A percentile compares a stretch with the other conserved stretches of the same genome.
phyloP scores from a whole-genome alignment of 805 yeast species.

The Kodamaea sagamina region DNA sequence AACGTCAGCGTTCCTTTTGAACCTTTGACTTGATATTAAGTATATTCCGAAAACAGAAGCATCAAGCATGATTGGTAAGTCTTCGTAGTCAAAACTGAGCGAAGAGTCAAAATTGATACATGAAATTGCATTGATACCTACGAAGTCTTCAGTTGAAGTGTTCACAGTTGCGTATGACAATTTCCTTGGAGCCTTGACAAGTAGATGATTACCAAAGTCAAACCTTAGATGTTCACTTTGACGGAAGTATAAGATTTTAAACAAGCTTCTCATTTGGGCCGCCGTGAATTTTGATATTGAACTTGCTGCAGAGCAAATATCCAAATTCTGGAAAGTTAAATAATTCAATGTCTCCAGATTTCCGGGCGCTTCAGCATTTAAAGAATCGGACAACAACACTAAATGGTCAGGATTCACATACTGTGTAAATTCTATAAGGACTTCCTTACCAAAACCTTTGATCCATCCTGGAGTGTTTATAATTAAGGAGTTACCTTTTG shows the following conservation, averaged over 20 bases:
- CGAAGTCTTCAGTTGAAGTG: constrained; percentile 11
- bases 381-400: constrained; percentile 45
- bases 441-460: constrained; percentile 77
- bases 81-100: constrained; percentile 24
- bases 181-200: constrained; percentile 27
- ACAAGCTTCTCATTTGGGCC: constrained; percentile 53
- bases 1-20: background rate
- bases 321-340: constrained; percentile 29
- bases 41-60: constrained; percentile 44
- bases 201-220: constrained; percentile 27
- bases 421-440: constrained; percentile 52
- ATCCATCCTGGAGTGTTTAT: constrained; percentile 92
- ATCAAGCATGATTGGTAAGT: constrained; percentile 37
- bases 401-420: constrained; percentile 56
- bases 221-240: constrained; percentile 19
- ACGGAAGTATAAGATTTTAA: constrained; percentile 58
- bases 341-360: constrained; percentile 30
- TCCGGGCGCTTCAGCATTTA: constrained; percentile 24
- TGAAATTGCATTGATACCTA: constrained; percentile 30
- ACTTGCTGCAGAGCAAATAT: constrained; percentile 36
- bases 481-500: constrained; percentile 44
- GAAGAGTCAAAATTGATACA: constrained; percentile 25
- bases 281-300: constrained; percentile 44
- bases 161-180: constrained; percentile 27
- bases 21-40: constrained; percentile 26